Percentiles rank a stretch among this genome's conserved stretches.
Evolutionary conservation across 768 basidiomycete species (phyloP).

Genomic region (Collybia sp.): DNA sequence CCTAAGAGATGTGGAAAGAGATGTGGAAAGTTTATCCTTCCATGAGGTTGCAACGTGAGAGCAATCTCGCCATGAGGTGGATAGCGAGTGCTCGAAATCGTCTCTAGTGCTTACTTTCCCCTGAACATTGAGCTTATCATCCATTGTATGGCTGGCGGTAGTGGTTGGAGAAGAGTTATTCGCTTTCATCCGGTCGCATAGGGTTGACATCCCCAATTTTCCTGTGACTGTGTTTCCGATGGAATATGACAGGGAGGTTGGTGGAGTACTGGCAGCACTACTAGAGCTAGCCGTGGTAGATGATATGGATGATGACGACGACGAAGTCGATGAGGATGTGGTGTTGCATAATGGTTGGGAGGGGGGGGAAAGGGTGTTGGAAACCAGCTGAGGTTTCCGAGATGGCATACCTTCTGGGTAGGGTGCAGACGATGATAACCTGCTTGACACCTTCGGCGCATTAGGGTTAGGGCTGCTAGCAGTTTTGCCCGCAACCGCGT

Average conservation of each 20-base stretch:
- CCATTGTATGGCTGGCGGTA: too few relatives aligned
- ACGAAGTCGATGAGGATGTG: slow-evolving; percentile 38
- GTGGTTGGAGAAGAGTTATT: too few relatives aligned
- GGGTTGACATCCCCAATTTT: slow-evolving; percentile 30
- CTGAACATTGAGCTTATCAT: slow-evolving; percentile 13
- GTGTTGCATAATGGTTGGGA: slow-evolving; percentile 12
- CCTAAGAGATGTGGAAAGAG: slow-evolving; percentile 32
- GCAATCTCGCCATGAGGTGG: slow-evolving; percentile 33
- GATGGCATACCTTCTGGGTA: slow-evolving; percentile 1
- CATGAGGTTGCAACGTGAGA: slow-evolving; percentile 25
- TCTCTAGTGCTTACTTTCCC: slow-evolving; percentile 19
- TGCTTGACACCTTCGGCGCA: slow-evolving; percentile 34
- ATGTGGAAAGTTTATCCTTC: slow-evolving; percentile 32
- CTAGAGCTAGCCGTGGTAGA: slow-evolving; percentile 36
- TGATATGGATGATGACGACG: slow-evolving; percentile 49
- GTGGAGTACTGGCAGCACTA: slow-evolving; percentile 50
- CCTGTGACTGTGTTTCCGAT: slow-evolving; percentile 39
- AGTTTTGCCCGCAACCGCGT: slow-evolving; percentile 20
- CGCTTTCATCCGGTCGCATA: slow-evolving; percentile 11
- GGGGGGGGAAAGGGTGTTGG: slow-evolving; percentile 4
- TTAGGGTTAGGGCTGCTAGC: slow-evolving; percentile 32
- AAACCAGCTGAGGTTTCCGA: too few relatives aligned
- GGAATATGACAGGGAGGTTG: slow-evolving; percentile 48
- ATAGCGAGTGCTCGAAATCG: slow-evolving; percentile 26
- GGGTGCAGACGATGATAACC: slow-evolving; percentile 26